phyloP scores from a whole-genome alignment of 2,329 filamentous ascomycete genomes.

The Pseudocercospora pini-densiflorae region DNA sequence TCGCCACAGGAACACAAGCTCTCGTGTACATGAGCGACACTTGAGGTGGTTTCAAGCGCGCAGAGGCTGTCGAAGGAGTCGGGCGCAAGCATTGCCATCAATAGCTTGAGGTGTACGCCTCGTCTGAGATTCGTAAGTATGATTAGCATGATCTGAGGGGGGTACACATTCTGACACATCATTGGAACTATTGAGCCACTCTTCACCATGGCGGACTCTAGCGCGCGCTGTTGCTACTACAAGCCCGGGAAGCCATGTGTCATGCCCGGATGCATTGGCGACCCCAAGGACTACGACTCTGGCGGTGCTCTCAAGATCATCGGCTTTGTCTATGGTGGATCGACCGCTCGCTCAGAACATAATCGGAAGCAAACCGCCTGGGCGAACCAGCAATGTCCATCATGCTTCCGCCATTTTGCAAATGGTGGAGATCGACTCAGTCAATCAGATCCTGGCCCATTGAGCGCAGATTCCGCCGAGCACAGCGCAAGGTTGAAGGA shows the following conservation, averaged over 20 bases:
- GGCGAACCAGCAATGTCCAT: background rate
- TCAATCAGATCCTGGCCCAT: too few species aligned
- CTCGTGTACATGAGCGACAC: background rate
- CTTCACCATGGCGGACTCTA: background rate
- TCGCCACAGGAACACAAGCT: background rate
- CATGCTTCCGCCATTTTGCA: background rate
- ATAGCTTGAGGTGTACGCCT: too few species aligned
- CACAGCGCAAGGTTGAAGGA: too few species aligned
- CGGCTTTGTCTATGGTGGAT: background rate
- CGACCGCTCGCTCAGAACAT: background rate
- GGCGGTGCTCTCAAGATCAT: background rate
- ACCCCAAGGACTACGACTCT: background rate
- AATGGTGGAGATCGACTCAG: background rate
- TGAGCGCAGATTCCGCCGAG: too few species aligned
- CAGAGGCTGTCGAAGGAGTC: too few species aligned
- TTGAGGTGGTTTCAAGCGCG: too few species aligned
- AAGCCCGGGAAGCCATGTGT: background rate
- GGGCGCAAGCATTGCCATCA: too few species aligned
- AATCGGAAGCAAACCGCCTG: background rate
- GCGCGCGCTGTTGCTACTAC: background rate
- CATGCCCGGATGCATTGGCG: background rate
- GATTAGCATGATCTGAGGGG: background rate
- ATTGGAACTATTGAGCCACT: background rate
- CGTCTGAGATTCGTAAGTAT: too few species aligned
- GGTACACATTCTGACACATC: background rate